Evolutionary conservation across 352 stramenopile genomes (phyloP).

Genomic region (Pythium coloratum): DNA sequence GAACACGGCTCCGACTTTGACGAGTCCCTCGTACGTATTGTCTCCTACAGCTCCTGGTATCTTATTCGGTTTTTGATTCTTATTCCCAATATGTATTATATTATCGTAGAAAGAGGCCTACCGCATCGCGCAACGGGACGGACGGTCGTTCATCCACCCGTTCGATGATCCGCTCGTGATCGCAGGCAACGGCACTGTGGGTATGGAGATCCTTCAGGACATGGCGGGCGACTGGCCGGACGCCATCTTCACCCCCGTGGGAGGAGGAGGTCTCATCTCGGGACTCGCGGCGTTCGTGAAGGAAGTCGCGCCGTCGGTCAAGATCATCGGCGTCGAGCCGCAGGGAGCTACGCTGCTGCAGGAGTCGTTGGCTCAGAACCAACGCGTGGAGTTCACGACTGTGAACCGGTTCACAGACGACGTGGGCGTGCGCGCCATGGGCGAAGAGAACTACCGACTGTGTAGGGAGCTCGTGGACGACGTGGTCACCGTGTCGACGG

Average conservation of each 20-base stretch:
- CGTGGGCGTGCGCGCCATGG: conserved; percentile 93
- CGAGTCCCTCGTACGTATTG: conserved; percentile 75
- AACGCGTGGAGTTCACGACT: conserved; percentile 86
- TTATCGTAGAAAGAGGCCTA: conserved; percentile 86
- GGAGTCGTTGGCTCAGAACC: conserved; percentile 75
- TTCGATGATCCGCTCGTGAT: conserved; percentile 98
- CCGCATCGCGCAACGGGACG: conserved; percentile 89
- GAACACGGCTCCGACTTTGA: conserved; percentile 97
- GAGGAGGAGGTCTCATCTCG: conserved; percentile 95
- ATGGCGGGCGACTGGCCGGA: conserved; percentile 89
- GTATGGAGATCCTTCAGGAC: conserved; percentile 92
- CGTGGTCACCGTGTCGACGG: conserved; percentile 96
- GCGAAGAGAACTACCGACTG: conserved; percentile 95
- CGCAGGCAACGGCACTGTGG: conserved; percentile 97
- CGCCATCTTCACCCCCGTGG: conserved; percentile 97
- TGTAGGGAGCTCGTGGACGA: conserved; percentile 95
- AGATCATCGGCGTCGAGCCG: conserved; percentile 97
- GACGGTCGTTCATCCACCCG: conserved; percentile 95
- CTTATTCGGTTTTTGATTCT: not conserved
- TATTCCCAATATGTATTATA: not conserved
- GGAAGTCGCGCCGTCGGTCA: conserved; percentile 82
- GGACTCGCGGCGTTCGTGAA: conserved; percentile 94
- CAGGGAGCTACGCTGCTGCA: conserved; percentile 95
- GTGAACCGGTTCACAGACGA: conserved; percentile 98
- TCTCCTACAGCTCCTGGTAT: not conserved